Evolutionary conservation across 2,329 filamentous ascomycete species (phyloP).

Genomic region (Verticillium klebahnii): DNA sequence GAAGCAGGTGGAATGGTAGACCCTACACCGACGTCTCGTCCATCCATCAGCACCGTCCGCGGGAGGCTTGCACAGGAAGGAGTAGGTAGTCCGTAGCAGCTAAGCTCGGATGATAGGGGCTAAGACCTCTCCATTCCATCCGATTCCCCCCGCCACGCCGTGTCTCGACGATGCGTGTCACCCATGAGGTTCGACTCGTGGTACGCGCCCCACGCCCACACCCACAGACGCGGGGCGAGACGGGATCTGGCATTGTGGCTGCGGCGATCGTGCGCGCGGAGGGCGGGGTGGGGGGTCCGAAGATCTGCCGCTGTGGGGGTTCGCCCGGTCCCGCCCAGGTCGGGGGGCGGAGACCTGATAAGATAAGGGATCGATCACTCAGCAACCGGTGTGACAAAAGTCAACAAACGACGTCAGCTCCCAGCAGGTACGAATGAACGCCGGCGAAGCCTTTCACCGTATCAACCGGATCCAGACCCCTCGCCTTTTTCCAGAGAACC

Average conservation of each 20-base stretch:
- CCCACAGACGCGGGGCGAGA: neutral
- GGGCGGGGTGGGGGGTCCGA: neutral
- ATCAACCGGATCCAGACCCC: too few species aligned
- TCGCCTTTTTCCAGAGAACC: too few species aligned
- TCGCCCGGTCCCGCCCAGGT: neutral
- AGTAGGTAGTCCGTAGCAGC: too few species aligned
- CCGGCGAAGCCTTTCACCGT: too few species aligned
- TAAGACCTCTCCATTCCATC: too few species aligned
- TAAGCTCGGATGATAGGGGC: too few species aligned
- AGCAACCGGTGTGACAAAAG: neutral
- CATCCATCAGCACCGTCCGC: too few species aligned
- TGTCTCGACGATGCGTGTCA: neutral
- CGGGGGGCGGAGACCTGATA: neutral
- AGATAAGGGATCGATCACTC: neutral
- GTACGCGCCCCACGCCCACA: neutral
- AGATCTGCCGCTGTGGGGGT: neutral
- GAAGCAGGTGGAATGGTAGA: too few species aligned
- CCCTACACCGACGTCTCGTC: too few species aligned
- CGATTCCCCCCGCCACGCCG: too few species aligned
- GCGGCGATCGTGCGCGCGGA: neutral
- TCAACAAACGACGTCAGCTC: slow-evolving; percentile 1
- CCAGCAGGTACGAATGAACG: neutral
- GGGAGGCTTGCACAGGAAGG: too few species aligned
- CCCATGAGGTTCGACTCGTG: neutral
- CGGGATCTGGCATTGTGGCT: neutral